phyloP scores from a whole-genome alignment of 78 protist genomes.

The Tieghemostelium lacteum region DNA sequence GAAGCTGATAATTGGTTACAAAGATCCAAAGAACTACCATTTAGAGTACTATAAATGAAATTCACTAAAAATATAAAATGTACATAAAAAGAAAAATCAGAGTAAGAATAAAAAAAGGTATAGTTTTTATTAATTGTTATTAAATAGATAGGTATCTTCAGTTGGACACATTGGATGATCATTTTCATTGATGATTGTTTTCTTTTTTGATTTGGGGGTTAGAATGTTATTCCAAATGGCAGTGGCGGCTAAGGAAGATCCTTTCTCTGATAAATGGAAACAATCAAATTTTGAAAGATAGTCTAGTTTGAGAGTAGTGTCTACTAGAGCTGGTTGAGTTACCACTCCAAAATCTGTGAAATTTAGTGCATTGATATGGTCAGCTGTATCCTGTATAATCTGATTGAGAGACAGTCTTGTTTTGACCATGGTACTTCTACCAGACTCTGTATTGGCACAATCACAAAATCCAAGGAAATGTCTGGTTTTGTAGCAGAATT shows the following conservation, averaged over 20 bases:
- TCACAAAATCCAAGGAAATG: neutral
- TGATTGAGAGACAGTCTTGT: neutral
- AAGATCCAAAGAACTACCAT: slow-evolving; percentile 2
- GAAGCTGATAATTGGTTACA: slow-evolving; percentile 70
- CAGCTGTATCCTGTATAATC: neutral
- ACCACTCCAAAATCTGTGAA: neutral
- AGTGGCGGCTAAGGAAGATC: neutral
- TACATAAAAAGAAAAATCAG: too few species aligned
- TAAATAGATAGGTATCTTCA: slow-evolving; percentile 3
- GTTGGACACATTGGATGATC: neutral
- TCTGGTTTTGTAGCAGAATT: neutral
- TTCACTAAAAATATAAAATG: neutral
- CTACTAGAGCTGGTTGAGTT: neutral
- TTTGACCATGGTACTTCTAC: neutral
- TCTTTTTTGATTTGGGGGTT: neutral
- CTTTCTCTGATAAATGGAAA: neutral
- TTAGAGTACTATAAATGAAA: slow-evolving; percentile 23
- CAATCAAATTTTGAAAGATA: neutral
- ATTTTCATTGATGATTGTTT: neutral
- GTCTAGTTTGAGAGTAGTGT: neutral
- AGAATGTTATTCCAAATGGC: neutral
- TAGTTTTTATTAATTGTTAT: too few species aligned
- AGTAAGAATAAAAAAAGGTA: too few species aligned
- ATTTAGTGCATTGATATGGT: neutral
- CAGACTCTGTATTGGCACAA: neutral